Conservation (phyloP, 257 asterid genomes). For the Nicotiana tomentosiformis region DNA sequence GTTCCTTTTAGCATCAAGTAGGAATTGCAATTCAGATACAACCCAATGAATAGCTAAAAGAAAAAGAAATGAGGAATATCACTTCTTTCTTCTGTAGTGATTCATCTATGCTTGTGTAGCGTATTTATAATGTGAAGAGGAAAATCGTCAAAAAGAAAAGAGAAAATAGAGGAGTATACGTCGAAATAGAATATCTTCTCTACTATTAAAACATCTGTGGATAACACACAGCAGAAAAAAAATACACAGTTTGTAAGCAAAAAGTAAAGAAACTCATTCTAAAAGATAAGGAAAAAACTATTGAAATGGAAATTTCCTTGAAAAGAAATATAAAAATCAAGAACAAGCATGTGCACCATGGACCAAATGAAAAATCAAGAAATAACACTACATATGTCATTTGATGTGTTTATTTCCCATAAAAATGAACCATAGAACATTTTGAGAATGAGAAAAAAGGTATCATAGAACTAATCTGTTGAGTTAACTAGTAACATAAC, state of each 20-base stretch:
- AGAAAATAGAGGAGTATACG: not conserved
- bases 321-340: not conserved
- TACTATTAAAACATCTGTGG: not conserved
- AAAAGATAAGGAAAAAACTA: not conserved
- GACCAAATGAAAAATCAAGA: not conserved
- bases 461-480: not conserved
- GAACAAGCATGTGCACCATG: not conserved
- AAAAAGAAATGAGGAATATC: not conserved
- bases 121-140: not conserved
- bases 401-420: not conserved
- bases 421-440: not conserved
- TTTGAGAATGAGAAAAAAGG: no score
- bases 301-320: not conserved
- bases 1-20: not conserved
- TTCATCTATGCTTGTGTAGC: not conserved
- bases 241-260: not conserved
- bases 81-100: not conserved
- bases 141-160: not conserved
- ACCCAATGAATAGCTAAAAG: not conserved
- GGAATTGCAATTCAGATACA: not conserved
- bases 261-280: not conserved
- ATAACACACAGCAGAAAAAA: not conserved
- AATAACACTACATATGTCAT: not conserved
- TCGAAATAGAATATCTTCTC: not conserved
- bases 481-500: not conserved